Evolutionary conservation across 768 basidiomycete genomes (phyloP).

Genomic region (Holtermannia corniformis): DNA sequence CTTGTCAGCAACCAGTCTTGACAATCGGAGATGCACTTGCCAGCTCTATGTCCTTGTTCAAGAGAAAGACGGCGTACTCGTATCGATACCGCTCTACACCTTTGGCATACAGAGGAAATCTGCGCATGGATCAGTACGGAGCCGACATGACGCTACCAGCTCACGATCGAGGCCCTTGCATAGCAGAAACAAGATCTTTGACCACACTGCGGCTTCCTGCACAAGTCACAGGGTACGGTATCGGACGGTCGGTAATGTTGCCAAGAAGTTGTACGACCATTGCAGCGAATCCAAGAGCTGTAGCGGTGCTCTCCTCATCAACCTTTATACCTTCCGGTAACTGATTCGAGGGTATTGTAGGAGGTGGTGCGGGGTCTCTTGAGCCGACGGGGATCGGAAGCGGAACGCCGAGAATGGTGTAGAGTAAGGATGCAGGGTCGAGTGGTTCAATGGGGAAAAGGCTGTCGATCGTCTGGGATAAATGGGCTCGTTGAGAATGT

Average conservation of each 20-base stretch:
- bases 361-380: conserved; percentile 75
- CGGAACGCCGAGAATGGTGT: conserved; percentile 75
- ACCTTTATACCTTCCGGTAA: conserved; percentile 45
- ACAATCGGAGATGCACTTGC: conserved; percentile 44
- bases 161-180: conserved; percentile 90
- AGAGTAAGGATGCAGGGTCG: conserved; percentile 75
- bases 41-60: conserved; percentile 96
- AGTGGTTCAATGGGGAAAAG: conserved; percentile 86
- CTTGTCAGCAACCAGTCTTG: background rate
- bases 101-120: conserved; percentile 89
- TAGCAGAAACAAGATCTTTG: conserved; percentile 82
- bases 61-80: conserved; percentile 90
- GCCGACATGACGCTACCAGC: conserved; percentile 31
- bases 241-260: conserved; percentile 59
- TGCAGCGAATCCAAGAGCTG: conserved; percentile 81
- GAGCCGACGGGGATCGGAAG: conserved; percentile 71
- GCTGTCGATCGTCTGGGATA: conserved; percentile 58
- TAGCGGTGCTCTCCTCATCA: conserved; percentile 77
- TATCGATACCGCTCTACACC: conserved; percentile 95
- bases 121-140: conserved; percentile 36
- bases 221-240: conserved; percentile 84
- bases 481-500: conserved; percentile 42
- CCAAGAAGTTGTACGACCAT: conserved; percentile 76
- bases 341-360: conserved; percentile 55
- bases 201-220: conserved; percentile 85